Evolutionary conservation across 805 yeast species (phyloP), one percentile per base, ranked within the genome.

Genomic region (Debaryomyces castellii): DNA sequence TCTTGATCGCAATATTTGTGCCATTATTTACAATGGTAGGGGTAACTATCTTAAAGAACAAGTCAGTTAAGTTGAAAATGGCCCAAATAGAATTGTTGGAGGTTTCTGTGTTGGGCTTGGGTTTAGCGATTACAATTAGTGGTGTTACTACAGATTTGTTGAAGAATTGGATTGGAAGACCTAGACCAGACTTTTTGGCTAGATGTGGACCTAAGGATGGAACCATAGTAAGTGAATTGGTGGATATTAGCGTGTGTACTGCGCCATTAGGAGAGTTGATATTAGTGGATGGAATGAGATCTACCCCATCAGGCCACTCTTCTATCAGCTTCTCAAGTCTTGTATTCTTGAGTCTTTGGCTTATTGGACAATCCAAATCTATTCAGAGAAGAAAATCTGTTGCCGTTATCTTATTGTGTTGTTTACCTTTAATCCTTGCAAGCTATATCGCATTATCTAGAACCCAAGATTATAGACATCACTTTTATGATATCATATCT

Each of bases 271-370:
- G 71, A 5, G 16, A 38, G 14, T 43, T 44, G 7, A 37, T 54
- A 2, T 58, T 81, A 22, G 50, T 55, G 14, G 85, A 80, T 51
- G 85, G 85, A 2, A 72, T 77, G 71, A 69, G 79, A 49, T 71
- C 79, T 22, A 74, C 82, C 5, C 85, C 85, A 0, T 76, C 81
- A 6, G 85, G 85, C 20, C 85, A 80, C 52, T 66, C 80, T 8
- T 69, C 81, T 2, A 66, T 74, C 33, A 69, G 82, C n/a, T 81
- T 80, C 55, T 62, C 77, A 12, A 80, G 81, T 1, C 62, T 80
- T 43, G 60, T 68, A 7, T 80, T 63, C 59, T 63, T 80, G 41
- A 51, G 77, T 10, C 57, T 79, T 27, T 80, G 80, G 79, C 50
- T 77, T 3, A 58, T 59, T 30, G 79, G 78, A n/a, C 80, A 76